These are phyloP conservation scores for Ceratobasidium sp. DNA, from an alignment of 1,284 basidiomycete species.

Conservation along the genomic window DNA sequence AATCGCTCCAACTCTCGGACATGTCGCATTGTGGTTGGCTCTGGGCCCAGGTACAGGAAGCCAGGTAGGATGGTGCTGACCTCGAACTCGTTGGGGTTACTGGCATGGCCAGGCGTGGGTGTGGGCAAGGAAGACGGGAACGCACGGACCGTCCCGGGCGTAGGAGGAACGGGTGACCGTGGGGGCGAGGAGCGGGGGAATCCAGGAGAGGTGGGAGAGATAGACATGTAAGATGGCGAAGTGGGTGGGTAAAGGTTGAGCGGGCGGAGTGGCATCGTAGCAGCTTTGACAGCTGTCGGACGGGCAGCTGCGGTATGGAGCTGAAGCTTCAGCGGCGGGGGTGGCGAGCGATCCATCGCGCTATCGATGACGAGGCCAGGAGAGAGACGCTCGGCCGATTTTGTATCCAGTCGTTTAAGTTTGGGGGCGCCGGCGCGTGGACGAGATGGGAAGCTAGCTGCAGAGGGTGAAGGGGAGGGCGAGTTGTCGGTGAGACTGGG, in stretches of 20 bases:
- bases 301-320: conserved; percentile 22
- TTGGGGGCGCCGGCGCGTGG: conserved; percentile 59
- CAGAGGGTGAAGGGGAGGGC: conserved; percentile 69
- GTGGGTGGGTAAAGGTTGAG: conserved; percentile 70
- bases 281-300: conserved; percentile 50
- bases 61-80: conserved; percentile 90
- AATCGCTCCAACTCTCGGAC: conserved; percentile 75
- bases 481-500: conserved; percentile 59
- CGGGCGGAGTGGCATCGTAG: conserved; percentile 60
- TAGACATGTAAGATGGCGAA: conserved; percentile 67
- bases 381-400: conserved; percentile 64
- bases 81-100: conserved; percentile 68
- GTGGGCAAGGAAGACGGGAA: conserved; percentile 64
- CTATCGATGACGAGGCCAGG: conserved; percentile 65
- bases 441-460: conserved; percentile 34
- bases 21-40: conserved; percentile 78
- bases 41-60: conserved; percentile 92
- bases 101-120: conserved; percentile 60
- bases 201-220: conserved; percentile 52
- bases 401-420: conserved; percentile 68
- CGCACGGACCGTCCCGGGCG: conserved; percentile 69
- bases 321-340: conserved; percentile 49
- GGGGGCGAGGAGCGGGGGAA: conserved; percentile 52
- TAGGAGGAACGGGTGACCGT: conserved; percentile 57
- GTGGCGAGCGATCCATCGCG: conserved; percentile 67